These are phyloP conservation scores for Blastobotrys aristatus DNA, from an alignment of 1,139 yeast species.

Conservation along the genomic window DNA sequence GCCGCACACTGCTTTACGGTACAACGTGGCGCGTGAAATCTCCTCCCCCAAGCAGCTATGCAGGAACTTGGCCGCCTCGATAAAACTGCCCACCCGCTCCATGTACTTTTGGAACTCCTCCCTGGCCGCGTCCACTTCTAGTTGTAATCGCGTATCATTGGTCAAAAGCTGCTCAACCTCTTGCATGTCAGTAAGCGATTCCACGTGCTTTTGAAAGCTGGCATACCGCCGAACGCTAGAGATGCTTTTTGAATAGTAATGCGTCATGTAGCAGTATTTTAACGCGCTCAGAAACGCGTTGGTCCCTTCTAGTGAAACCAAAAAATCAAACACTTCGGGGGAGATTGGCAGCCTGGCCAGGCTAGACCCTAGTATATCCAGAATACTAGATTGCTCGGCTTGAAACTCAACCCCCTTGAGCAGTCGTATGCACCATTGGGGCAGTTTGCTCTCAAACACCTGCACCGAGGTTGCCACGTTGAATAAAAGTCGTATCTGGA, in stretches of 20 bases:
- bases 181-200: conserved; percentile 18
- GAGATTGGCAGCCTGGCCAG: conserved; percentile 22
- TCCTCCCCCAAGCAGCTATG: background rate
- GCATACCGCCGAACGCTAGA: background rate
- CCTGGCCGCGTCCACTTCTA: background rate
- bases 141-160: conserved; percentile 6
- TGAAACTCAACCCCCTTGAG: conserved; percentile 18
- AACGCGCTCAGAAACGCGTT: conserved; percentile 47
- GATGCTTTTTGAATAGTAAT: conserved; percentile 46
- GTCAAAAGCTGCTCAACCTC: conserved; percentile 3
- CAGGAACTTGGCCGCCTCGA: background rate
- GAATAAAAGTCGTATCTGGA: conserved; percentile 46
- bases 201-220: conserved; percentile 34
- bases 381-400: conserved; percentile 13
- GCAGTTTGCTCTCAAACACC: conserved; percentile 41
- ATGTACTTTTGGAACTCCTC: background rate
- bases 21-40: background rate
- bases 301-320: conserved; percentile 26
- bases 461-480: conserved; percentile 51
- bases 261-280: conserved; percentile 62
- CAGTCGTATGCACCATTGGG: conserved; percentile 31
- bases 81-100: background rate
- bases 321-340: conserved; percentile 22
- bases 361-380: conserved; percentile 20
- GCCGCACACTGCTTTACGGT: conserved; percentile 5